Conservation (phyloP, 352 stramenopile species). For the Globisporangium solare region DNA sequence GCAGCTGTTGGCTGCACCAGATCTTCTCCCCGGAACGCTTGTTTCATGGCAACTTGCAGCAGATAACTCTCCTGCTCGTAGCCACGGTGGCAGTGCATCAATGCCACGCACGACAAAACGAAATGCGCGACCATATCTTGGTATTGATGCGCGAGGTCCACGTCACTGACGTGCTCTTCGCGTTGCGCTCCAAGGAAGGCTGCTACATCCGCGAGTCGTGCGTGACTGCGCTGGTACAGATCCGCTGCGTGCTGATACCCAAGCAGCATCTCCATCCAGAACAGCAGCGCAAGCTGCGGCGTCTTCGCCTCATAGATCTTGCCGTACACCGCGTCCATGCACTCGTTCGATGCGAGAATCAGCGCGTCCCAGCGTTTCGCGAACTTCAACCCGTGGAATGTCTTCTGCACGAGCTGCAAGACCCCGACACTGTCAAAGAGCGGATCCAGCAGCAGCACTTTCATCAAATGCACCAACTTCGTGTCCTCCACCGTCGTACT, state of each 20-base stretch:
- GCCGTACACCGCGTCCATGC: constrained; percentile 36
- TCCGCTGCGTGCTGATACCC: constrained; percentile 74
- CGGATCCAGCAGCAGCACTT: constrained; percentile 29
- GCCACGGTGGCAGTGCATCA: constrained; percentile 61
- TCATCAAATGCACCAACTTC: constrained; percentile 30
- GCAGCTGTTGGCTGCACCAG: constrained; percentile 34
- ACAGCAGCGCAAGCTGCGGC: constrained; percentile 23
- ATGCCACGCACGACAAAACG: constrained; percentile 35
- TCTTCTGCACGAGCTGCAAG: constrained; percentile 47
- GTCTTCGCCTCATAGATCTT: constrained; percentile 26
- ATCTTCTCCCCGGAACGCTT: constrained; percentile 24
- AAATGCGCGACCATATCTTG: constrained; percentile 24
- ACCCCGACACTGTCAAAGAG: constrained; percentile 35
- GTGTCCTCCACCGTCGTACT: constrained; percentile 35
- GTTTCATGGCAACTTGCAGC: constrained; percentile 34
- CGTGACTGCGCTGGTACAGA: constrained; percentile 40
- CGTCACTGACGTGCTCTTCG: constrained; percentile 10
- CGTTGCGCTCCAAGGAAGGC: constrained; percentile 33
- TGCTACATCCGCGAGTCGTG: constrained; percentile 39
- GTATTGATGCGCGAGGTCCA: not conserved
- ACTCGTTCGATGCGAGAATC: constrained; percentile 24
- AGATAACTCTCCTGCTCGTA: constrained; percentile 54
- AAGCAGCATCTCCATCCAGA: constrained; percentile 66
- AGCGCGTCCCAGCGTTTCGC: constrained; percentile 74
- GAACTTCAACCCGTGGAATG: constrained; percentile 63